Conservation (phyloP, 2,329 filamentous ascomycete species). For the Alternaria postmessia region DNA sequence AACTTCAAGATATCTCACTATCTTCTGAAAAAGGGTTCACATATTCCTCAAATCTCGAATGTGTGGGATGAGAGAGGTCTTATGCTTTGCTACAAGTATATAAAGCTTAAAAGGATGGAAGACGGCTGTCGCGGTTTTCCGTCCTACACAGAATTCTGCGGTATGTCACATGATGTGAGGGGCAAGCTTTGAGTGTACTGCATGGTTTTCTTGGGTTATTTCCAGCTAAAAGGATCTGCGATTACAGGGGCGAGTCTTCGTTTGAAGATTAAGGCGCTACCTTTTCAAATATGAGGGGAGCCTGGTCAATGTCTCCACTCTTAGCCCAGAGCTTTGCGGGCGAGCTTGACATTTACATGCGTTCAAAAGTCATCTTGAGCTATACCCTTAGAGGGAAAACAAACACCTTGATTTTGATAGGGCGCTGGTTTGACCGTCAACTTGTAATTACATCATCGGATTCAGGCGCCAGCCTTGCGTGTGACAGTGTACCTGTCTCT, state of each 20-base stretch:
- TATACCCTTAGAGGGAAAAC: neutral
- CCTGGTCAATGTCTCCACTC: neutral
- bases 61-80: too few species aligned
- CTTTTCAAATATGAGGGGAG: neutral
- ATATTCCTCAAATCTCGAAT: neutral
- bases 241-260: neutral
- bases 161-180: neutral
- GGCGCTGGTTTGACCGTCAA: neutral
- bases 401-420: too few species aligned
- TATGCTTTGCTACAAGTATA: too few species aligned
- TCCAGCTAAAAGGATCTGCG: neutral
- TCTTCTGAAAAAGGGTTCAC: neutral
- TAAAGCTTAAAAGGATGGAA: neutral
- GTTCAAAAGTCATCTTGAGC: neutral
- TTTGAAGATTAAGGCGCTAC: neutral
- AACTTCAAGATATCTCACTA: neutral
- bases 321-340: neutral
- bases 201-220: neutral
- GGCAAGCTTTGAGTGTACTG: neutral
- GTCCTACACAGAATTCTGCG: neutral
- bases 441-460: neutral
- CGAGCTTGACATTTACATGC: neutral
- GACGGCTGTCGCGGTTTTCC: neutral
- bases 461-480: neutral
- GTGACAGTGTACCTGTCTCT: neutral